Conservation (phyloP, 805 yeast species). For the Clavispora fructus region DNA sequence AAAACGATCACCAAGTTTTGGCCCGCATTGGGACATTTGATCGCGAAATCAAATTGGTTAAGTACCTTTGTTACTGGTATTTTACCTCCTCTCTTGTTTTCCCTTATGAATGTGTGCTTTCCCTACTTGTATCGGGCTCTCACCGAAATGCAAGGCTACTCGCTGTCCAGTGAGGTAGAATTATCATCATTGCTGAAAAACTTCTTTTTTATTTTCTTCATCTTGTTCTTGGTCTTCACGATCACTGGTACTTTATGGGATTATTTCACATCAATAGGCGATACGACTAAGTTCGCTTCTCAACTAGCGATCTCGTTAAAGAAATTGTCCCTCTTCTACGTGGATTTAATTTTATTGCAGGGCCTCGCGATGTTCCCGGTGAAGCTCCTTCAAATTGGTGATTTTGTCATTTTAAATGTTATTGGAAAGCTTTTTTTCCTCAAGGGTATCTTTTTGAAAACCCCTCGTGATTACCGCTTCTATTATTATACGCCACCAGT, state of each 20-base stretch:
- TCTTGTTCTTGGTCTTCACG: slow-evolving; percentile 56
- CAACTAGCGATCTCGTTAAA: slow-evolving; percentile 50
- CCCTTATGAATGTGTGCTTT: slow-evolving; percentile 45
- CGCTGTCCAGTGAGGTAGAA: slow-evolving; percentile 56
- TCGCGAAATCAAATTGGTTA: slow-evolving; percentile 45
- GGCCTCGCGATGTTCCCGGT: slow-evolving; percentile 64
- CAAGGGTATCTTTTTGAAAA: slow-evolving; percentile 35
- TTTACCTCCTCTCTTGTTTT: slow-evolving; percentile 56
- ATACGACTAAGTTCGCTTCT: slow-evolving; percentile 55
- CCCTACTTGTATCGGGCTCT: slow-evolving; percentile 54
- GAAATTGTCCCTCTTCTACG: slow-evolving; percentile 49
- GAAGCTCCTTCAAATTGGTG: slow-evolving; percentile 51
- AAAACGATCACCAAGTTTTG: slow-evolving; percentile 52
- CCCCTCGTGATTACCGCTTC: slow-evolving; percentile 49
- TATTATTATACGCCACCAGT: slow-evolving; percentile 53
- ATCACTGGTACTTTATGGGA: slow-evolving; percentile 59
- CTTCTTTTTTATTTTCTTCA: slow-evolving; percentile 56
- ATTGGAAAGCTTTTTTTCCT: slow-evolving; percentile 34
- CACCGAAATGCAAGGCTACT: slow-evolving; percentile 47
- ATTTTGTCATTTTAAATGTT: slow-evolving; percentile 41
- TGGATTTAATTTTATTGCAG: slow-evolving; percentile 61
- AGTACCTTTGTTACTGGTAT: slow-evolving; percentile 57
- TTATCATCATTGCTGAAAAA: slow-evolving; percentile 53
- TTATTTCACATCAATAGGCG: slow-evolving; percentile 51
- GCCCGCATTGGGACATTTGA: slow-evolving; percentile 54